A percentile compares a stretch with the other conserved stretches of the same genome.
These are phyloP conservation scores for slime mould (Dictyostelium discoideum) DNA, from an alignment of 78 protist genomes.

Conservation along the genomic window dicty_2.7 NC_007090.3:4696001-4696500, in stretches of 20 bases:
- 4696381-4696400: conserved; percentile 17
- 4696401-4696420: conserved; percentile 14
- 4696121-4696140: not conserved
- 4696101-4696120: not conserved
- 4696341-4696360: not conserved
- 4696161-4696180: not conserved
- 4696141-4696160: not conserved
- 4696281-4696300: not conserved
- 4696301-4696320: conserved; percentile 13
- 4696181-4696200: not conserved
- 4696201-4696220: not conserved
- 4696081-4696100: not conserved
- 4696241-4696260: not conserved
- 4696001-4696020: not conserved
- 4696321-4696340: conserved; percentile 2
- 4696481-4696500: not conserved
- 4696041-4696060: not conserved
- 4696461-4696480: not conserved
- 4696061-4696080: not conserved
- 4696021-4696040: not conserved
- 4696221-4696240: not conserved
- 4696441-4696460: not conserved
- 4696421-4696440: conserved; percentile 2
- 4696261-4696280: not conserved
- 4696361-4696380: not conserved